A percentile compares a stretch with the other conserved stretches of the same genome.
These are phyloP conservation scores for Agastache rugosa DNA, from an alignment of 257 asterid genomes.

Conservation along the genomic window DNA sequence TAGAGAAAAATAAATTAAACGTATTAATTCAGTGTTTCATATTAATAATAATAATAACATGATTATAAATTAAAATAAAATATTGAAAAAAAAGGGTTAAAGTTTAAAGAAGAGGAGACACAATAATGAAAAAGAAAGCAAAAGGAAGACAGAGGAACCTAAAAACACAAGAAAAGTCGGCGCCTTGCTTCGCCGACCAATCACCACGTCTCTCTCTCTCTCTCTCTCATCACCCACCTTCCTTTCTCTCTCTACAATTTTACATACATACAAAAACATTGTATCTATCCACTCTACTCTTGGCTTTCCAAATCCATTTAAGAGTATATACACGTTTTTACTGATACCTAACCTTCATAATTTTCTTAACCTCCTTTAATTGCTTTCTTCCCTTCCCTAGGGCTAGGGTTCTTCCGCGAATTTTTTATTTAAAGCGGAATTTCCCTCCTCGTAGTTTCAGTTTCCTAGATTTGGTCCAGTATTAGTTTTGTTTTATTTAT, in stretches of 20 bases:
- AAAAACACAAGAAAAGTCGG: slow-evolving; percentile 41
- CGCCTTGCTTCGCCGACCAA: slow-evolving; percentile 47
- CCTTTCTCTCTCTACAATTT: slow-evolving; percentile 32
- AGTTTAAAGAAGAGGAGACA: not conserved
- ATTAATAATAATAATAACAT: no score
- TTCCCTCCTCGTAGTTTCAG: slow-evolving; percentile 18
- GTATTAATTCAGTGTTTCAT: no score
- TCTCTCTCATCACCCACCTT: not conserved
- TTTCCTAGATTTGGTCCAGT: slow-evolving; percentile 14
- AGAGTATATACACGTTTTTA: not conserved
- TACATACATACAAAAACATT: slow-evolving; percentile 27
- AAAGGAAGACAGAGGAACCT: slow-evolving; percentile 34
- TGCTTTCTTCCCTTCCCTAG: slow-evolving; percentile 1
- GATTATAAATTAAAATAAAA: not conserved
- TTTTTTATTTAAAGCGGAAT: slow-evolving; percentile 46
- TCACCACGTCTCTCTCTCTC: slow-evolving; percentile 22
- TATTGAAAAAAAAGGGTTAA: no score
- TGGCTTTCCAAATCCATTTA: not conserved
- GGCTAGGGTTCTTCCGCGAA: slow-evolving; percentile 43
- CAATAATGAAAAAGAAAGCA: not conserved
- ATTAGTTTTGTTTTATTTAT: slow-evolving; percentile 4
- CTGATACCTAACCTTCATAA: slow-evolving; percentile 30
- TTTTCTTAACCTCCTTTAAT: not conserved
- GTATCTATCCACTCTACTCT: slow-evolving; percentile 22
- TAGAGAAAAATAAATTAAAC: no score